Conservation (phyloP, 2,329 filamentous ascomycete species). For the Ramichloridium luteum region DNA sequence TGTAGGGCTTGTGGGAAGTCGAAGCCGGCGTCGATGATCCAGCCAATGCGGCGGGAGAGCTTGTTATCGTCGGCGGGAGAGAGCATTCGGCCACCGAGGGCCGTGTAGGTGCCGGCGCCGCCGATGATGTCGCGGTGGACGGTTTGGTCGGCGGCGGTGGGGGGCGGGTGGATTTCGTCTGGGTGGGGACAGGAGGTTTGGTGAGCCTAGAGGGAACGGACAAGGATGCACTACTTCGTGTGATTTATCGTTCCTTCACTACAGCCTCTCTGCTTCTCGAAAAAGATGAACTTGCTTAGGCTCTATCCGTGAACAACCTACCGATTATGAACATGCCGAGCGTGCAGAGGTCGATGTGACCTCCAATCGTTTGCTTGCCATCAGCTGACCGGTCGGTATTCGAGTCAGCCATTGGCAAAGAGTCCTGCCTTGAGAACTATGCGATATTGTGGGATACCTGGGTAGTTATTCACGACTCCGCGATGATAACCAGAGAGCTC, state of each 20-base stretch:
- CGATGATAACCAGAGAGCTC: no score
- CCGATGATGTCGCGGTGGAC: conserved; percentile 68
- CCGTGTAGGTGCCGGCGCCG: conserved; percentile 76
- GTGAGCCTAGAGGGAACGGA: no score
- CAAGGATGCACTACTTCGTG: no score
- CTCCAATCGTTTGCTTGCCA: no score
- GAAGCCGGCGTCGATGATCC: conserved; percentile 80
- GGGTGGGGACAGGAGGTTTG: no score
- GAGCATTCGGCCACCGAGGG: conserved; percentile 78
- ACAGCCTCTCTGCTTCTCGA: no score
- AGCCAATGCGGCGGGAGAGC: conserved; percentile 65
- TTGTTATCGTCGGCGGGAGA: conserved; percentile 45
- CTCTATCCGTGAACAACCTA: no score
- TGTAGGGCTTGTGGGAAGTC: conserved; percentile 67
- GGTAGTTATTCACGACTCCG: no score
- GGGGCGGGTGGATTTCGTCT: conserved; percentile 86
- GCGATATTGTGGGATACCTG: no score
- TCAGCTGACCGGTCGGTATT: neutral
- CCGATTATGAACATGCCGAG: conserved; percentile 54
- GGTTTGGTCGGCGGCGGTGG: conserved; percentile 42
- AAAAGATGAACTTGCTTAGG: no score
- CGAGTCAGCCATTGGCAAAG: neutral
- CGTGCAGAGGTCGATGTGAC: conserved; percentile 44
- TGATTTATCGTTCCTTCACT: no score
- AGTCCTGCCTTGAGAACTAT: neutral